phyloP scores from a whole-genome alignment of 306 rosid species.

The Sicyos baderoa region DNA sequence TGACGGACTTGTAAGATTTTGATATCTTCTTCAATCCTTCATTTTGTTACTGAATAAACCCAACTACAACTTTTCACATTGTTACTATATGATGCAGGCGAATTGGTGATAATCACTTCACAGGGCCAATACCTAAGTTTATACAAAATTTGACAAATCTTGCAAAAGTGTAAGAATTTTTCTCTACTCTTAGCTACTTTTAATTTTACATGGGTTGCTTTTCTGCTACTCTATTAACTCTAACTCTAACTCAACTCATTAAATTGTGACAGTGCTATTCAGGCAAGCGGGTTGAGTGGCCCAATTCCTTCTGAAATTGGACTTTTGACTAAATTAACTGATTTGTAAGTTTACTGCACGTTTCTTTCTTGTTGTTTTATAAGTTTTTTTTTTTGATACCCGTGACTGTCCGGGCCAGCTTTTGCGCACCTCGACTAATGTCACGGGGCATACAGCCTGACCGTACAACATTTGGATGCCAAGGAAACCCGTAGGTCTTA shows the following conservation, averaged over 20 bases:
- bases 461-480: no score
- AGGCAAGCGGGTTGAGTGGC: conserved; percentile 75
- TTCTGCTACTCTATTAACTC: background rate
- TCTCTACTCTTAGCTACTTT: background rate
- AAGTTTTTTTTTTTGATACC: no score
- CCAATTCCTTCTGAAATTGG: conserved; percentile 59
- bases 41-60: background rate
- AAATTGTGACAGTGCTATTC: conserved; percentile 36
- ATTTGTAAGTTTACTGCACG: conserved; percentile 42
- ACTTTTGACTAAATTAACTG: conserved; percentile 30
- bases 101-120: conserved; percentile 46
- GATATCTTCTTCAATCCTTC: background rate
- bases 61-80: background rate
- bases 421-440: no score
- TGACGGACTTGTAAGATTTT: conserved; percentile 49
- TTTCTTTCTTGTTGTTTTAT: no score
- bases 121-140: conserved; percentile 52
- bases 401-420: no score
- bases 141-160: conserved; percentile 49
- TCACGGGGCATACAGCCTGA: no score
- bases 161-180: conserved; percentile 33
- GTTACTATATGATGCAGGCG: conserved; percentile 54
- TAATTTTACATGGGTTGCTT: background rate
- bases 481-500: no score
- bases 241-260: conserved; percentile 1